These are phyloP conservation scores for Starmerella floris DNA, from an alignment of 805 yeast species.

Conservation along the genomic window DNA sequence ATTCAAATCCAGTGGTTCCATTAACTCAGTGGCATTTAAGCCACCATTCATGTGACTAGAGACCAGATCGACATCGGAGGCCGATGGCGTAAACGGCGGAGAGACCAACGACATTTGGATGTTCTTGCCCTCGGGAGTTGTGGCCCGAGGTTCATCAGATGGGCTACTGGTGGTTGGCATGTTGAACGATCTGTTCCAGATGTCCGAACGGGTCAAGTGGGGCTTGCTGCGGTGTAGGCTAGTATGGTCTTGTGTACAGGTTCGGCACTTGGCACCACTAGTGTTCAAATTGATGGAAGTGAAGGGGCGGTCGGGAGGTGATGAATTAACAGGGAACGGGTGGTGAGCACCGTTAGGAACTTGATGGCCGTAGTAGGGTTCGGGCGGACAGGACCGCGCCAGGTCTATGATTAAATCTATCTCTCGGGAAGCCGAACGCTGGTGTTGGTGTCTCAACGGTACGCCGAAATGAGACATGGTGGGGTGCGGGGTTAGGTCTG, in stretches of 20 bases:
- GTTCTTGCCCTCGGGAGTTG: background rate
- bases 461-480: background rate
- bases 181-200: too few relatives aligned
- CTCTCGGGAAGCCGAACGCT: constrained; percentile 4
- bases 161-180: too few relatives aligned
- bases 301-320: background rate
- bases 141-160: too few relatives aligned
- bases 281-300: too few relatives aligned
- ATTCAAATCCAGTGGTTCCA: constrained; percentile 2
- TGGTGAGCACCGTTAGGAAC: background rate
- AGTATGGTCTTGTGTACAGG: too few relatives aligned
- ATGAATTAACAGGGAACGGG: background rate
- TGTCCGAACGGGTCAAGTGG: too few relatives aligned
- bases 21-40: background rate
- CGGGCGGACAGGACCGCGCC: constrained; percentile 2
- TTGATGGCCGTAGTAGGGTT: background rate
- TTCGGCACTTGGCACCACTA: too few relatives aligned
- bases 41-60: background rate
- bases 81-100: constrained; percentile 27
- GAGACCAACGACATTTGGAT: constrained; percentile 26
- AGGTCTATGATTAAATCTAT: constrained; percentile 10
- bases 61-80: constrained; percentile 17
- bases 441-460: background rate
- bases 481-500: too few relatives aligned
- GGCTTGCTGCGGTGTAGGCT: too few relatives aligned